Base-by-base conservation (phyloP, 1,284 basidiomycete species). In the Leccinum solheimii region DNA sequence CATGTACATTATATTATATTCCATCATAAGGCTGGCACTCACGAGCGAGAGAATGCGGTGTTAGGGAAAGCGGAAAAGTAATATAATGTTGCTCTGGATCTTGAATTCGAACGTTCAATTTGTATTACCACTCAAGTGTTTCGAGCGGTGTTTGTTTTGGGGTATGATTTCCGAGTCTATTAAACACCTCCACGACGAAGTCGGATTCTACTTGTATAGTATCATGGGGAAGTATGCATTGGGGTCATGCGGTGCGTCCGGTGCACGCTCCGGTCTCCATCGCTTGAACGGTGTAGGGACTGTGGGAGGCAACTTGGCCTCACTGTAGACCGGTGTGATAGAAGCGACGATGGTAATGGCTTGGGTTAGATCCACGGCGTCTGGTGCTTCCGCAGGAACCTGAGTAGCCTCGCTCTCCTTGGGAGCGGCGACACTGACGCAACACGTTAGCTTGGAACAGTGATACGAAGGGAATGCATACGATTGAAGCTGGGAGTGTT, bases 191-290 rank as follows among this genome's bases (percentile, higher is more conserved):
- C 49, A 58, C n/a, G 49, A 51, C 13, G 23, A 55, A 19, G 10
- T 30, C 11, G 2, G 10, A 43, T 32, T 81, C 58, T 87, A 95
- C 74, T 86, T 90, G 79, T 91, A 90, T 62, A 93, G 76, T 54
- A 81, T 73, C 92, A 95, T 94, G 7, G 93, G 92, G 80, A 91
- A 95, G 76, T 95, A 95, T 11, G 89, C 80, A 69, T 86, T 72
- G 40, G 87, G 85, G 63, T 88, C 86, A 70, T 91, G 91, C 21
- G 93, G 93, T 27, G 92, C 87, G 69, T 90, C 84, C 2, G 83
- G 83, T 1, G 87, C 83, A 32, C 78, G 76, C 72, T 86, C 77
- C 10, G 92, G 88, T 36, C 79, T 77, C 94, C 94, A 96, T 59
- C 80, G 81, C 76, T 85, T 87, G 78, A 82, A 81, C 1, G 87